Evolutionary conservation across 768 basidiomycete genomes (phyloP), one percentile per base, ranked within the genome.

Genomic region (Hirschioporus abietinus): DNA sequence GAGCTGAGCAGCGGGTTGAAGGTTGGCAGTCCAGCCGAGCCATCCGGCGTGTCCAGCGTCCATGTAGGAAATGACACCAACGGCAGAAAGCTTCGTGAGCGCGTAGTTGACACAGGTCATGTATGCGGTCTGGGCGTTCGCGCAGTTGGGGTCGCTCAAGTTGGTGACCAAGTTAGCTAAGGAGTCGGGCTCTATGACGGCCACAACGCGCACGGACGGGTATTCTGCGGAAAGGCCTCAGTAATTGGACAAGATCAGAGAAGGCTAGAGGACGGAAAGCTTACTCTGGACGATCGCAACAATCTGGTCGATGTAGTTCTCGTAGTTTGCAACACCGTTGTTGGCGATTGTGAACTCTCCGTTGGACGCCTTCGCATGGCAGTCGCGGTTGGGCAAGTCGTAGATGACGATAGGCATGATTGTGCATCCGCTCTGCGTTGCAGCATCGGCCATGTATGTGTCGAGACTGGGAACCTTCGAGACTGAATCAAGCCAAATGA

Each of bases 81-180:
- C 82, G 61, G 78, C 68, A 71, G 81, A 80, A 68, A 88, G 80
- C 72, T 84, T 81, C 72, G 85, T 78, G 61, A 87, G 80, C 30
- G 86, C 86, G 70, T 87, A 87, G 63, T 77, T 83, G 63, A 84
- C 81, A 70, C 75, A 23, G 66, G 78, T 79, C 72, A 81, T 78
- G 78, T 88, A 87, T 17, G 83, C 81, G 34, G 77, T 74, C 70
- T 84, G 78, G 24, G 86, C 87, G 68, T 79, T 79, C 59, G 80
- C 71, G 74, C 86, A 88, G 73, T 88, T 86, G 57, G 76, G 69
- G 36, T 87, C 84, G 75, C 75, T 86, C 74, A 87, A 70, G 82
- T 88, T 89, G 73, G 87, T 88, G 71, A 89, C 87, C 71, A 89
- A 72, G 78, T 88, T 88, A 66, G 86, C 87, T 59, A 89, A 77